These are phyloP conservation scores for Beta vulgaris DNA, from an alignment of 148 eudicot genomes.

Conservation along the genomic window DNA sequence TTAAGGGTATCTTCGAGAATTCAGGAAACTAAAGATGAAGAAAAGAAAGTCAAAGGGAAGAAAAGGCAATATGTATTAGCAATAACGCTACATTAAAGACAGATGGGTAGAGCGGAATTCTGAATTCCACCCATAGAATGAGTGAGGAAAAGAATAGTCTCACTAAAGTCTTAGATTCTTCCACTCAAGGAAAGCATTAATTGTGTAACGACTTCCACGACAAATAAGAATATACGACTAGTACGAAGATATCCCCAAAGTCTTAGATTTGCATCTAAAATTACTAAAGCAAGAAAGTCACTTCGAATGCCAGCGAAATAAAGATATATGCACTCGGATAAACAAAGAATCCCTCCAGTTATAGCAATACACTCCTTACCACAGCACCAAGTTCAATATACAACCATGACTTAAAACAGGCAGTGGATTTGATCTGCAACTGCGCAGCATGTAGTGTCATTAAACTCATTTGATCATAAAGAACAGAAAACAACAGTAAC, in stretches of 20 bases:
- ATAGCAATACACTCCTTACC: neutral
- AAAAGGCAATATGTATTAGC: neutral
- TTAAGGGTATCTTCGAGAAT: neutral
- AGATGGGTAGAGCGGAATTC: neutral
- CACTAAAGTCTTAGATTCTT: neutral
- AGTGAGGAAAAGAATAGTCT: neutral
- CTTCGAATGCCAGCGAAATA: neutral
- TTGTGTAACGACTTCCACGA: neutral
- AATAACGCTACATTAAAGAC: neutral
- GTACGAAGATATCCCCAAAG: neutral
- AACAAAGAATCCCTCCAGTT: neutral
- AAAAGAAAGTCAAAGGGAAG: neutral
- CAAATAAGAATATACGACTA: neutral
- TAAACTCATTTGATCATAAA: neutral
- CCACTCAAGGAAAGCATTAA: neutral
- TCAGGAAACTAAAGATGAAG: too few relatives aligned
- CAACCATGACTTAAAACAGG: neutral
- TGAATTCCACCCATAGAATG: neutral
- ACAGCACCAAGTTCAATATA: neutral
- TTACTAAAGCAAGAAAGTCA: neutral
- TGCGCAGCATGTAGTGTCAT: neutral
- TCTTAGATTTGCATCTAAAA: neutral
- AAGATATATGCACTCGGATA: neutral
- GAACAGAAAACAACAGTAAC: neutral
- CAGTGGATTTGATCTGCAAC: neutral